Base-by-base conservation (phyloP, 441 rosid species). In the Populus tomentosa region DNA sequence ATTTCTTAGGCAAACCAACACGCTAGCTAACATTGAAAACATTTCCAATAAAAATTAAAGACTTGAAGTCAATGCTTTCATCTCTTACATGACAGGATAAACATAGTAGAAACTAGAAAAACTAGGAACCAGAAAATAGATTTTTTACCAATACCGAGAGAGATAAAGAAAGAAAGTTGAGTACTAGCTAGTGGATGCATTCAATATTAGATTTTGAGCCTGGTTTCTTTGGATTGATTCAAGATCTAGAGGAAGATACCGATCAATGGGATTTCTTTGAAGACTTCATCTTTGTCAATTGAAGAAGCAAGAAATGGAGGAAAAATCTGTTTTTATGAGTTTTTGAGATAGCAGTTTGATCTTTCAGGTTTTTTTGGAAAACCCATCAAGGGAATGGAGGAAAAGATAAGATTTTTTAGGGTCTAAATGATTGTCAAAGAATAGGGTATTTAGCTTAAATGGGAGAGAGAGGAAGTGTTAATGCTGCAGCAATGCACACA, bases 401-500 rank as follows among this genome's bases (percentile, higher is more conserved):
- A 26, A 9, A 21, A 26, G 67, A 26, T 36, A 18, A 8, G 40
- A 24, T 66, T 18, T 66, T 72, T 61, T 77, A 20, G 50, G 70
- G 18, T 67, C 23, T 32, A n/a, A 24, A 35, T 7, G 38, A 24
- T 18, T 35, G 4, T 0, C 28, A 50, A 56, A 35, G 36, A 10
- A 35, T 72, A 35, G 56, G 59, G 35, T 24, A 38, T 23, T 66
- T 69, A 38, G 61, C 69, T 71, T 79, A 74, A 75, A 82, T 81
- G 85, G 81, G 75, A 82, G 80, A 88, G 85, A 91, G 90, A 81
- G 73, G 88, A 84, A 21, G 28, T 13, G 73, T 50, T 20, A 63
- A 73, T 21, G 75, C 81, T 28, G 88, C 85, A 23, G 89, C 88
- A 40, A 26, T 85, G 85, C 88, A 88, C 81, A 86, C 93, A 21